A percentile compares a stretch with the other conserved stretches of the same genome.
These are phyloP conservation scores for Aspergillus fischeri DNA, from an alignment of 2,329 filamentous ascomycete genomes.

Conservation along the genomic window DNA sequence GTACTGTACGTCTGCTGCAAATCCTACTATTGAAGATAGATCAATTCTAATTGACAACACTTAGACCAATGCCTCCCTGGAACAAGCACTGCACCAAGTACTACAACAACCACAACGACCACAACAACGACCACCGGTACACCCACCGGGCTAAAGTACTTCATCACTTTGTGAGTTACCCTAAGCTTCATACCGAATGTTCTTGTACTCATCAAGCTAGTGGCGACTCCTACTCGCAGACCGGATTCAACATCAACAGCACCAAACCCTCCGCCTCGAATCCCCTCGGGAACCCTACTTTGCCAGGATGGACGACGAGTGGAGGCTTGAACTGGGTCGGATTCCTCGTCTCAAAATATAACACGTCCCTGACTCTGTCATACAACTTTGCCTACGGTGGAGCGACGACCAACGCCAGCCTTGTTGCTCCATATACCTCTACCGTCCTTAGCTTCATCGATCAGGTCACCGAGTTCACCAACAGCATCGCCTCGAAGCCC, in stretches of 20 bases:
- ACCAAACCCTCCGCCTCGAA: slow-evolving; percentile 8
- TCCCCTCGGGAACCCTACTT: slow-evolving; percentile 9
- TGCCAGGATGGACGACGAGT: slow-evolving; percentile 6
- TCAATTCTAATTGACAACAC: not conserved
- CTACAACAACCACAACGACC: no score
- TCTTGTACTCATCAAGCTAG: not conserved
- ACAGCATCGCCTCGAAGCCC: not conserved
- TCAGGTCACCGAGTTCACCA: slow-evolving; percentile 5
- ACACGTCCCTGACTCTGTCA: slow-evolving; percentile 2
- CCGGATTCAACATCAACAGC: slow-evolving; percentile 6
- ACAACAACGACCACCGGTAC: not conserved
- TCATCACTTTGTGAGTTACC: not conserved
- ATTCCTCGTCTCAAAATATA: slow-evolving; percentile 3
- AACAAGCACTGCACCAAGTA: not conserved
- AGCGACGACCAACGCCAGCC: slow-evolving; percentile 7
- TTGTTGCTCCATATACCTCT: slow-evolving; percentile 5
- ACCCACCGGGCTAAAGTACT: not conserved
- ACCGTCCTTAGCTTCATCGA: slow-evolving; percentile 6
- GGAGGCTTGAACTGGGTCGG: slow-evolving; percentile 11
- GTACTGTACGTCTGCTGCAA: not conserved
- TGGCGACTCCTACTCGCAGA: slow-evolving; percentile 9
- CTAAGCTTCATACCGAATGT: not conserved
- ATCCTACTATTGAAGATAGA: not conserved
- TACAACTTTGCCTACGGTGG: slow-evolving; percentile 9
- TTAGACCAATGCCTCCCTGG: not conserved